These are phyloP conservation scores for Tylopilus sp. DNA, from an alignment of 768 basidiomycete genomes.

Conservation along the genomic window DNA sequence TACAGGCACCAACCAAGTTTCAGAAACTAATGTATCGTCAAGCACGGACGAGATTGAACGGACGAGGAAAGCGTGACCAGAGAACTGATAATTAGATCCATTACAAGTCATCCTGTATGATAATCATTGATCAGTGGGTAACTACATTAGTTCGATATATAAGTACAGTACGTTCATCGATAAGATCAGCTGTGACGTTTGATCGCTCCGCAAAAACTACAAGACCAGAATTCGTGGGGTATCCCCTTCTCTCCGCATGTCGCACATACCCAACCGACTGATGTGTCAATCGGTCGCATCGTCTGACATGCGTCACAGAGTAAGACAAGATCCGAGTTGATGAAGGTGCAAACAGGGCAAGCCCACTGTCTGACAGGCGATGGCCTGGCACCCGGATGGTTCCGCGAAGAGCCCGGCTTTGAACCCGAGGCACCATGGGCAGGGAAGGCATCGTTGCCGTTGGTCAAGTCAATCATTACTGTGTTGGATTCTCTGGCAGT, in stretches of 20 bases:
- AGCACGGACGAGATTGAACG: too few species aligned
- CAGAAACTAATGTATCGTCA: not conserved
- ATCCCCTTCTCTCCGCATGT: constrained; percentile 62
- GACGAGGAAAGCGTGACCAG: not conserved
- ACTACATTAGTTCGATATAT: not conserved
- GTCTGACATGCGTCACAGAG: constrained; percentile 62
- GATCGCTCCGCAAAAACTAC: constrained; percentile 65
- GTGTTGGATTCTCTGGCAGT: constrained; percentile 67
- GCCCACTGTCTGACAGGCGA: constrained; percentile 39
- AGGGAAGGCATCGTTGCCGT: constrained; percentile 19
- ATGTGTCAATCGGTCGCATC: constrained; percentile 34
- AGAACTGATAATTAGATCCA: not conserved
- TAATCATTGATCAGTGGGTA: not conserved
- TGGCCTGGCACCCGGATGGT: not conserved
- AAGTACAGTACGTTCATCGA: not conserved
- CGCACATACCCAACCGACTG: constrained; percentile 59
- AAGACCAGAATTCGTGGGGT: constrained; percentile 69
- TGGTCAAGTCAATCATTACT: constrained; percentile 55
- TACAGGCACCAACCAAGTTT: too few species aligned
- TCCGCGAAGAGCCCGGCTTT: constrained; percentile 20
- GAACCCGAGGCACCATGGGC: constrained; percentile 27
- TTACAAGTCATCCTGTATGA: not conserved
- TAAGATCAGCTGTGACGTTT: constrained; percentile 38
- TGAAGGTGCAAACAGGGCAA: constrained; percentile 61
- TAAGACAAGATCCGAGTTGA: constrained; percentile 47